Conservation (phyloP, 1,139 yeast species). For the Hyphopichia burtonii region DNA sequence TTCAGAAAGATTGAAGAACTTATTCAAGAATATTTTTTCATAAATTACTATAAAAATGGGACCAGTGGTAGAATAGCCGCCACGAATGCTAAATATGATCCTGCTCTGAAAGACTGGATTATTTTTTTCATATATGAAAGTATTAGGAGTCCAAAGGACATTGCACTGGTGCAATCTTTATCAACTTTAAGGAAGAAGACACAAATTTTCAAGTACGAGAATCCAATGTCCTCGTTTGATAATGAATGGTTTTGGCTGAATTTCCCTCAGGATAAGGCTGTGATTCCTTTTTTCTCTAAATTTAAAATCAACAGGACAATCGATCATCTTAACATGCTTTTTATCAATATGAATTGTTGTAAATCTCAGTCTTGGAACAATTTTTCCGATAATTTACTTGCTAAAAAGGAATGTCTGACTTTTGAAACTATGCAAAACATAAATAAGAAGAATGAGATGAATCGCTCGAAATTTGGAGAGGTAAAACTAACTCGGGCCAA, state of each 20-base stretch:
- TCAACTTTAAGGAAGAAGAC: slow-evolving; percentile 38
- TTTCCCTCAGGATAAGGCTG: slow-evolving; percentile 24
- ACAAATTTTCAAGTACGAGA: slow-evolving; percentile 30
- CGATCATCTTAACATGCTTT: slow-evolving; percentile 46
- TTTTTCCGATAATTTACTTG: slow-evolving; percentile 33
- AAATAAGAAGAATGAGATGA: slow-evolving; percentile 15
- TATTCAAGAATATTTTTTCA: slow-evolving; percentile 41
- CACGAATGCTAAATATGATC: slow-evolving; percentile 37
- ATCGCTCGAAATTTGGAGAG: slow-evolving; percentile 18
- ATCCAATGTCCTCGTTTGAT: slow-evolving; percentile 35
- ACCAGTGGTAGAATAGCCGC: slow-evolving; percentile 19
- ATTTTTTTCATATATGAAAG: slow-evolving; percentile 17
- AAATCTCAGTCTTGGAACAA: slow-evolving; percentile 4
- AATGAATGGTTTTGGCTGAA: slow-evolving; percentile 38
- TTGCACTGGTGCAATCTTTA: slow-evolving; percentile 25
- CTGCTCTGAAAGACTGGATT: slow-evolving; percentile 33
- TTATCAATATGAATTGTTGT: slow-evolving; percentile 33
- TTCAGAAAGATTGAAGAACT: slow-evolving; percentile 37
- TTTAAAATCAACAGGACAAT: slow-evolving; percentile 47
- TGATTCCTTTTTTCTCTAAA: slow-evolving; percentile 35
- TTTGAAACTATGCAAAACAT: slow-evolving; percentile 32
- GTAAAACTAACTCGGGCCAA: slow-evolving; percentile 25
- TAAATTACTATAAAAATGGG: slow-evolving; percentile 21
- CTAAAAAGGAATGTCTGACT: slow-evolving; percentile 24
- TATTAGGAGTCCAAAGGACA: background rate